Conservation (phyloP, 108 stramenopile genomes). For the Parmales sp. region DNA sequence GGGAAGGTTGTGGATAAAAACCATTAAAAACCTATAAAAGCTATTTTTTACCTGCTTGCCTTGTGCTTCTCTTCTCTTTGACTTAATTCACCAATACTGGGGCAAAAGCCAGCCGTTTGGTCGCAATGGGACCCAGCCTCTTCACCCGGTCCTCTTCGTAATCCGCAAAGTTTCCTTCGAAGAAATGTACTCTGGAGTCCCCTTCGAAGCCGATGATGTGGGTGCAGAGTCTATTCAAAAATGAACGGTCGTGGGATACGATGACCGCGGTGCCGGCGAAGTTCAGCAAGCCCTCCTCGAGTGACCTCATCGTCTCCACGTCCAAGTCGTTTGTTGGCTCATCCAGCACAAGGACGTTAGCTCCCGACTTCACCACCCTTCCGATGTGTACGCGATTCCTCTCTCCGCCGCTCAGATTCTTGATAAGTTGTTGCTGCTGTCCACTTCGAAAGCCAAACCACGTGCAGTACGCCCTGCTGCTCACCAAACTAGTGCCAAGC, state of each 20-base stretch:
- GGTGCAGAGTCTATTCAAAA: conserved; percentile 84
- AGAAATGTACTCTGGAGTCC: conserved; percentile 66
- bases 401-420: conserved; percentile 80
- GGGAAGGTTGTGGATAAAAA: background rate
- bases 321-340: conserved; percentile 94
- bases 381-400: conserved; percentile 48
- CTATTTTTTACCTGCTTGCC: too few species aligned
- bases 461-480: conserved; percentile 68
- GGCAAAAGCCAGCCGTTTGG: conserved; percentile 74
- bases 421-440: conserved; percentile 72
- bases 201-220: conserved; percentile 93
- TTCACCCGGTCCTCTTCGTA: conserved; percentile 61
- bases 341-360: conserved; percentile 65
- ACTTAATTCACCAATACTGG: too few species aligned
- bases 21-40: background rate
- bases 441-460: conserved; percentile 87
- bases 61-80: too few species aligned
- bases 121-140: conserved; percentile 64
- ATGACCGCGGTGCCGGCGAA: conserved; percentile 90
- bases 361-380: conserved; percentile 19
- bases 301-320: conserved; percentile 66
- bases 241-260: conserved; percentile 90
- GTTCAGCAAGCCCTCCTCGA: conserved; percentile 82
- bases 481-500: conserved; percentile 62
- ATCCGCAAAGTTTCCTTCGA: conserved; percentile 80